Conservation (phyloP, 129 eudicot species). For the Saussurea involucrata region DNA sequence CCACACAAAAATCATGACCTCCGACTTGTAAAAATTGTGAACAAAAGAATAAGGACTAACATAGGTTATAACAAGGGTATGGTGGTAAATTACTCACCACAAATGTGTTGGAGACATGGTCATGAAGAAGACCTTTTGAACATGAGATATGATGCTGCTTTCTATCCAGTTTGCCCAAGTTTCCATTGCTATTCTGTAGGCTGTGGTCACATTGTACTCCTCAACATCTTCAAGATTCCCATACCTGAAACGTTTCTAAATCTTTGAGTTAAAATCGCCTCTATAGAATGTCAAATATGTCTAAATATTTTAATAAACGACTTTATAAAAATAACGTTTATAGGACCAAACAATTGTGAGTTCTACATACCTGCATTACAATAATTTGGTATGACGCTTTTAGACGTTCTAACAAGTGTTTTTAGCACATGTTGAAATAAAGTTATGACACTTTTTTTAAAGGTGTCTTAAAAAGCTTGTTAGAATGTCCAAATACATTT, state of each 20-base stretch:
- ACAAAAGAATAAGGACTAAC: background rate
- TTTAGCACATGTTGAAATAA: no score
- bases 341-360: background rate
- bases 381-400: background rate
- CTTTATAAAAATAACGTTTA: background rate
- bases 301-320: background rate
- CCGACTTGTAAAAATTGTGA: background rate
- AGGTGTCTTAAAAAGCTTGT: background rate
- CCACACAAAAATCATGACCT: no score
- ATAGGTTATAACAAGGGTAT: conserved; percentile 2
- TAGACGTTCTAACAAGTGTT: no score
- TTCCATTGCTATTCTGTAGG: conserved; percentile 79
- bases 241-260: conserved; percentile 33
- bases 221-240: conserved; percentile 45
- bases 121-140: conserved; percentile 71
- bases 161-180: conserved; percentile 96
- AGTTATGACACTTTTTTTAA: background rate
- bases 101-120: conserved; percentile 97
- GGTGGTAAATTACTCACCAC: conserved; percentile 50
- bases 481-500: background rate
- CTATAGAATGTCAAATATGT: background rate
- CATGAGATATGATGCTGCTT: conserved; percentile 46
- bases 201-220: conserved; percentile 75
- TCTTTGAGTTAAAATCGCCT: background rate
- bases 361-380: background rate